Evolutionary conservation across 371 early-diverging fungal genomes (phyloP).

Genomic region (Rhizopus microsporus): DNA sequence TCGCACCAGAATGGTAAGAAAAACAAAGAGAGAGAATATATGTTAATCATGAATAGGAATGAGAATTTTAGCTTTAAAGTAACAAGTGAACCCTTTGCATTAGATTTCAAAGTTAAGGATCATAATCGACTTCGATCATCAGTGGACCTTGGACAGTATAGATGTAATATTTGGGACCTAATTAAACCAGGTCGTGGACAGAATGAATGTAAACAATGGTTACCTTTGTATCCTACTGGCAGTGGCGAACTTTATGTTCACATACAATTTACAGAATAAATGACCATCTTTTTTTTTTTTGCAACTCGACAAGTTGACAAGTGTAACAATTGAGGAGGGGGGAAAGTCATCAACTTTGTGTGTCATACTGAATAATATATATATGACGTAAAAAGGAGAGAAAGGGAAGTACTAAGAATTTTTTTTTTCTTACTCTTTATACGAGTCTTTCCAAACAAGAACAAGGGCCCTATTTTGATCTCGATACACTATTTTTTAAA

Average conservation of each 20-base stretch:
- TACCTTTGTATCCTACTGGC: slow-evolving; percentile 41
- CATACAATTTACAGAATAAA: neutral
- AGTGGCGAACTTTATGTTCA: slow-evolving; percentile 44
- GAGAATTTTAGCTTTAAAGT: slow-evolving; percentile 33
- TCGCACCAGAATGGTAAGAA: slow-evolving; percentile 69
- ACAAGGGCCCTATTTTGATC: no score
- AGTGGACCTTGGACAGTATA: slow-evolving; percentile 63
- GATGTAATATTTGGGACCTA: slow-evolving; percentile 60
- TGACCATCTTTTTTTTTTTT: neutral
- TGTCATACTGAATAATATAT: slow-evolving; percentile 90
- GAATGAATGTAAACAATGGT: slow-evolving; percentile 32
- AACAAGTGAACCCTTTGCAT: slow-evolving; percentile 40
- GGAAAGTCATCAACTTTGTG: slow-evolving; percentile 81
- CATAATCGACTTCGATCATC: slow-evolving; percentile 67
- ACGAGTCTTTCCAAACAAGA: no score
- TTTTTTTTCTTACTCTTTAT: slow-evolving; percentile 37
- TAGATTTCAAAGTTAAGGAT: slow-evolving; percentile 68
- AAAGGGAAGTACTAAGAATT: slow-evolving; percentile 83
- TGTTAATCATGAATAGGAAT: slow-evolving; percentile 28
- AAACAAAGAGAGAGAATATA: slow-evolving; percentile 3
- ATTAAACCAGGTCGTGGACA: slow-evolving; percentile 32
- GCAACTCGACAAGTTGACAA: neutral
- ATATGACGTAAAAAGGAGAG: slow-evolving; percentile 94
- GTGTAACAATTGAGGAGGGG: slow-evolving; percentile 11
- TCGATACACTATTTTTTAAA: no score